Evolutionary conservation across 2,329 filamentous ascomycete species (phyloP).

Genomic region (Colletotrichum musicola): DNA sequence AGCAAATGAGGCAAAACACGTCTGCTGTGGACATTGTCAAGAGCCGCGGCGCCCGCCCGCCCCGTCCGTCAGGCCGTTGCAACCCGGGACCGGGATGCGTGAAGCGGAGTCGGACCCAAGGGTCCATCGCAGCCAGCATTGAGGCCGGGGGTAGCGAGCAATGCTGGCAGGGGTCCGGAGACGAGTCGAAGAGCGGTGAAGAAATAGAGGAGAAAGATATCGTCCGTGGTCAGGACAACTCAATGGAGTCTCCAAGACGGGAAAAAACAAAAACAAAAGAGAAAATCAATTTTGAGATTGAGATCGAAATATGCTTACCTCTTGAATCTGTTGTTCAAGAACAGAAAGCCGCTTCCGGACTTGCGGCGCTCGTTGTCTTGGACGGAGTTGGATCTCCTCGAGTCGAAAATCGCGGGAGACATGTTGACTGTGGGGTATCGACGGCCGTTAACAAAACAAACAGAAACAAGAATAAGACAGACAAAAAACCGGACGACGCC

Average conservation of each 20-base stretch:
- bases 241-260: background rate
- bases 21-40: slow-evolving; percentile 16
- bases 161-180: slow-evolving; percentile 14
- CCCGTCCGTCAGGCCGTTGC: background rate
- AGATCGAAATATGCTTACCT: slow-evolving; percentile 18
- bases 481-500: slow-evolving; percentile 16
- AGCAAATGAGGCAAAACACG: background rate
- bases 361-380: slow-evolving; percentile 32
- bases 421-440: slow-evolving; percentile 33
- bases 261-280: slow-evolving; percentile 20
- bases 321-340: slow-evolving; percentile 38
- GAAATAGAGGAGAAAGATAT: background rate
- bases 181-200: slow-evolving; percentile 35
- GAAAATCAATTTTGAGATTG: slow-evolving; percentile 1
- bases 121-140: slow-evolving; percentile 19
- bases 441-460: slow-evolving; percentile 21
- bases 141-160: slow-evolving; percentile 28
- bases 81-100: slow-evolving; percentile 13
- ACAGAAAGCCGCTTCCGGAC: slow-evolving; percentile 36
- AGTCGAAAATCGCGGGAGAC: slow-evolving; percentile 36
- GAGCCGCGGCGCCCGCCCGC: slow-evolving; percentile 21
- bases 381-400: slow-evolving; percentile 22
- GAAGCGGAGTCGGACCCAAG: slow-evolving; percentile 26
- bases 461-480: slow-evolving; percentile 16
- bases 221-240: slow-evolving; percentile 25